Base-by-base conservation (phyloP, 1,284 basidiomycete species). In the Apiotrichum porosum region DNA sequence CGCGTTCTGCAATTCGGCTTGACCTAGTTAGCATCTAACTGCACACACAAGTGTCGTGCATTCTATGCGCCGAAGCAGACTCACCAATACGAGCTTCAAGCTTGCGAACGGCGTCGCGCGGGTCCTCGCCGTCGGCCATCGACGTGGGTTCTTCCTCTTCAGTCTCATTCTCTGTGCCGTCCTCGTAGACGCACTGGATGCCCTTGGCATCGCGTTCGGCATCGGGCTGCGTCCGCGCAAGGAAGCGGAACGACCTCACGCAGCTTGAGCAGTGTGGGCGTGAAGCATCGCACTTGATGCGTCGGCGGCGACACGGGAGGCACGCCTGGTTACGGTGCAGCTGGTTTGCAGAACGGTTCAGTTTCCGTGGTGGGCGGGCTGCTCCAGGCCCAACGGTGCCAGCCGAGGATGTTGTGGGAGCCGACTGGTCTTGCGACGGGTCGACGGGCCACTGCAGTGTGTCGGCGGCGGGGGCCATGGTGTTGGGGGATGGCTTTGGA, bases 81-180 rank as follows among this genome's bases (percentile, higher is more conserved):
- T 53, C 48, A 65, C 65, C 63, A 26, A 68, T 58, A 43, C 57
- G 55, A 8, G 57, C 59, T 36, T 69, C 67, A 15, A 69, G 51
- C 35, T 53, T 51, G 21, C 44, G 51, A 14, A 66, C 54, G 1
- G 56, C 40, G 12, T 37, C 46, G 6, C 44, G 40, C 2, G 46
- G 41, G 12, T 52, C 48, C 6, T 50, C 30, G 24, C 13, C 21
- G n/a, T n/a, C n/a, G n/a, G n/a, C n/a, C n/a, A n/a, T n/a, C n/a
- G n/a, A n/a, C 17, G 12, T 13, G n/a, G 24, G 5, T 3, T 35
- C 21, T 6, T 34, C 46, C 9, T 38, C 38, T 13, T 37, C 48
- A 17, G 26, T 21, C 4, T 44, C 22, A 6, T 13, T 35, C 2
- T 47, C 49, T 12, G 26, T 37, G 12, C 17, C 36, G 13, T 65